phyloP scores from a whole-genome alignment of 805 yeast species.

The Kazachstania psychrophila region DNA sequence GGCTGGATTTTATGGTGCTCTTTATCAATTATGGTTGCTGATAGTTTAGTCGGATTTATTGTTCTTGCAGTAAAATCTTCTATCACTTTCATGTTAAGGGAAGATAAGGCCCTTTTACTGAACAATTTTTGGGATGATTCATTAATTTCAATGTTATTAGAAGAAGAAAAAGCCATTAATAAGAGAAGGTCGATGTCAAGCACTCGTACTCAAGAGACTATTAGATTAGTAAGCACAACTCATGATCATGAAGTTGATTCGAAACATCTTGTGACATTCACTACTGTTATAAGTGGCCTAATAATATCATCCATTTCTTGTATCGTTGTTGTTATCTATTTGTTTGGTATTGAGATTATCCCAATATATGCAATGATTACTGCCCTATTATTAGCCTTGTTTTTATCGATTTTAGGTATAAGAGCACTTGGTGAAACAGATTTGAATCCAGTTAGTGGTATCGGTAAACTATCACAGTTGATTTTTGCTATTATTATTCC shows the following conservation, averaged over 20 bases:
- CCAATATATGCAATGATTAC: conserved; percentile 61
- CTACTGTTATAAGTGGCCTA: conserved; percentile 51
- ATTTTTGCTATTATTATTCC: conserved; percentile 79
- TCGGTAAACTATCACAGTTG: conserved; percentile 87
- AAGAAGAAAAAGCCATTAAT: conserved; percentile 27
- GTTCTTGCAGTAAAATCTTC: conserved; percentile 47
- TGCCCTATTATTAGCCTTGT: conserved; percentile 66
- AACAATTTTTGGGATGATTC: conserved; percentile 24
- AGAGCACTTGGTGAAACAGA: conserved; percentile 96
- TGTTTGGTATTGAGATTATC: conserved; percentile 56
- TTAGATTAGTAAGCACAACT: conserved; percentile 24
- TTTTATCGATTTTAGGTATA: conserved; percentile 78
- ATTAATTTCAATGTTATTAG: conserved; percentile 26
- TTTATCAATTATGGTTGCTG: conserved; percentile 87
- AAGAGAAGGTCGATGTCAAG: conserved; percentile 7
- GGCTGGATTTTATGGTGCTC: conserved; percentile 98
- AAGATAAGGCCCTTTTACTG: conserved; percentile 19
- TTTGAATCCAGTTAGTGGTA: conserved; percentile 92
- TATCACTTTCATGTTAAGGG: conserved; percentile 17
- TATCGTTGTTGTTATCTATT: conserved; percentile 47
- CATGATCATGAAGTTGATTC: conserved; percentile 34
- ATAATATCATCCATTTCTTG: conserved; percentile 59
- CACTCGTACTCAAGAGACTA: conserved; percentile 17
- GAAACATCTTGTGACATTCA: conserved; percentile 41
- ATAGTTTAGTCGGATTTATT: conserved; percentile 70